phyloP scores from a whole-genome alignment of 306 rosid species.

The Ormosia emarginata region DNA sequence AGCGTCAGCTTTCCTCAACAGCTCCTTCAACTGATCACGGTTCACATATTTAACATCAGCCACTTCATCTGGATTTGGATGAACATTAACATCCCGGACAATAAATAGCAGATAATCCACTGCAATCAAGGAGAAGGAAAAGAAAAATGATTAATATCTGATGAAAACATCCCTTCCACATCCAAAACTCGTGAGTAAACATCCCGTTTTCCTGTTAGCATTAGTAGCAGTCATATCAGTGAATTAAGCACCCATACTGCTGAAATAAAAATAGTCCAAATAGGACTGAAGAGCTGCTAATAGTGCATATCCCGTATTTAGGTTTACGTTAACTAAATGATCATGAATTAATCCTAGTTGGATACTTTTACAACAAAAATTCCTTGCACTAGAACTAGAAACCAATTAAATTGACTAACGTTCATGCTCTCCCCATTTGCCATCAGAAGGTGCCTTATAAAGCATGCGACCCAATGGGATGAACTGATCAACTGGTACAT shows the following conservation, averaged over 20 bases:
- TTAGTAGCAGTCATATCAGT: background rate
- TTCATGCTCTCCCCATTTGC: conserved; percentile 99
- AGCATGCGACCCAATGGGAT: conserved; percentile 84
- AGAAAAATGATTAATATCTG: background rate
- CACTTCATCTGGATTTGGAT: conserved; percentile 95
- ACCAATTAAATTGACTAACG: conserved; percentile 45
- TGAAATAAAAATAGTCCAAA: background rate
- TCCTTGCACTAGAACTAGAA: background rate
- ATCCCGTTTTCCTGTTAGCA: background rate
- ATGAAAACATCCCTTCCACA: conserved; percentile 1
- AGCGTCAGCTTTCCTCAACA: conserved; percentile 86
- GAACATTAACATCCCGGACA: conserved; percentile 67
- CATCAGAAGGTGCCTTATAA: conserved; percentile 97
- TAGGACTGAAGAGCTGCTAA: background rate
- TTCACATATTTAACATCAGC: conserved; percentile 74
- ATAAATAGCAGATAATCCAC: conserved; percentile 94
- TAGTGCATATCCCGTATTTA: background rate
- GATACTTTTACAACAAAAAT: background rate
- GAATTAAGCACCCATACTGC: background rate
- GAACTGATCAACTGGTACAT: conserved; percentile 92
- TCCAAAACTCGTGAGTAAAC: background rate
- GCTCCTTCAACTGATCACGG: conserved; percentile 81
- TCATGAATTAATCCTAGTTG: background rate
- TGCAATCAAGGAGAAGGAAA: conserved; percentile 37
- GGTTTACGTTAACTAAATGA: conserved; percentile 1